Percentiles rank a stretch among this genome's conserved stretches.
Conservation (phyloP, 768 basidiomycete species). For the Chlorophyllum brunneum region DNA sequence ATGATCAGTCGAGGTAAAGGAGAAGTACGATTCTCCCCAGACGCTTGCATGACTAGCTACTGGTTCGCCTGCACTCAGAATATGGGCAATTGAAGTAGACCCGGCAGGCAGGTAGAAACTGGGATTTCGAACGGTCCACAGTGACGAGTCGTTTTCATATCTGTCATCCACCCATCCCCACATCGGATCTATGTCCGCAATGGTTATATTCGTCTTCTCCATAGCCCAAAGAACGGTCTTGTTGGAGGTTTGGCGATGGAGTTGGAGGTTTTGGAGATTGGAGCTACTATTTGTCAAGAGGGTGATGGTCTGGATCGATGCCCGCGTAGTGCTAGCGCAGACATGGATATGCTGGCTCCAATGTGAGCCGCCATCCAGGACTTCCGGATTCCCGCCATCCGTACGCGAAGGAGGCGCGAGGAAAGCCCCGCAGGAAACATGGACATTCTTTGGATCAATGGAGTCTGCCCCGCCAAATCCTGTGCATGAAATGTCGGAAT, state of each 20-base stretch:
- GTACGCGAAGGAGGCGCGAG: neutral
- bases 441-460: neutral
- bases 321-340: conserved; percentile 6
- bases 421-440: neutral
- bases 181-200: neutral
- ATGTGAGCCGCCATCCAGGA: conserved; percentile 9
- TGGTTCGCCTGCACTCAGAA: neutral
- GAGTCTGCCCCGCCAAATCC: neutral
- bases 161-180: neutral
- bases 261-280: neutral
- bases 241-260: neutral
- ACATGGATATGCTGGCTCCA: conserved; percentile 13
- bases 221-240: neutral
- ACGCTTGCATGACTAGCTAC: neutral
- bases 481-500: neutral
- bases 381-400: conserved; percentile 12
- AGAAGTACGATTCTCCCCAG: neutral
- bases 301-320: neutral
- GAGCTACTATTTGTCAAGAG: neutral
- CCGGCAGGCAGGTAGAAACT: neutral
- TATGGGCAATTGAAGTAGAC: neutral
- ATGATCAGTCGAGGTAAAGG: too few relatives aligned
- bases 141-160: neutral
- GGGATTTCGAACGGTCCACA: neutral
- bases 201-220: neutral